A percentile compares a stretch with the other conserved stretches of the same genome.
phyloP scores from a whole-genome alignment of 345 rosid species.

The Aquilaria sinensis region DNA sequence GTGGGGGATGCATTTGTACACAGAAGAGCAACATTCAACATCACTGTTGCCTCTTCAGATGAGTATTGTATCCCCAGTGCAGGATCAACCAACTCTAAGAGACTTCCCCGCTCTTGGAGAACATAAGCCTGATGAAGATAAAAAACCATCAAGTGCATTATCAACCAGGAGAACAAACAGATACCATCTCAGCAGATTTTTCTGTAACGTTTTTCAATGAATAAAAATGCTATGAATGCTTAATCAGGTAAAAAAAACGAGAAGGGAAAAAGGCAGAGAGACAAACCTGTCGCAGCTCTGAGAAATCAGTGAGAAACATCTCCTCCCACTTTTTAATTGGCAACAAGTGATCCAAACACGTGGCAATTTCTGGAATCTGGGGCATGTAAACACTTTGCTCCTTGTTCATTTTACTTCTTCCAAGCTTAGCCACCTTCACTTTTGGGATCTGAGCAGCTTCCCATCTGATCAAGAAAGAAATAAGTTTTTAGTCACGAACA shows the following conservation, averaged over 20 bases:
- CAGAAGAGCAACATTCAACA: slow-evolving; percentile 53
- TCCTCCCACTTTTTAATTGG: slow-evolving; percentile 85
- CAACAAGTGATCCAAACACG: slow-evolving; percentile 53
- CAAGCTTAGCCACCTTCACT: slow-evolving; percentile 62
- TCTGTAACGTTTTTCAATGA: too few relatives aligned
- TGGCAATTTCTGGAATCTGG: slow-evolving; percentile 69
- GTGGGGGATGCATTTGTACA: too few relatives aligned
- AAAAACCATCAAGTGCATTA: too few relatives aligned
- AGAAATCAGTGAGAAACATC: slow-evolving; percentile 72
- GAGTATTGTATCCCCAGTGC: slow-evolving; percentile 44
- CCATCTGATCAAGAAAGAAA: slow-evolving; percentile 52
- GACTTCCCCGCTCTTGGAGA: slow-evolving; percentile 12
- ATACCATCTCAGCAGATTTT: too few relatives aligned
- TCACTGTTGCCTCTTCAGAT: slow-evolving; percentile 61
- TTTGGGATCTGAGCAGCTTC: slow-evolving; percentile 81
- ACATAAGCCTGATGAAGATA: slow-evolving; percentile 9
- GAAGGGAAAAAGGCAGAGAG: not conserved
- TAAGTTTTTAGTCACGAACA: not conserved
- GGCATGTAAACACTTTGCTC: slow-evolving; percentile 91
- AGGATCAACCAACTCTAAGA: slow-evolving; percentile 36
- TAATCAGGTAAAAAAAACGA: not conserved
- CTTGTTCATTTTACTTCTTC: slow-evolving; percentile 27
- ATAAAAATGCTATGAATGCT: too few relatives aligned
- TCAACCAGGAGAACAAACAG: too few relatives aligned
- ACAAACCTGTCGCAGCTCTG: slow-evolving; percentile 56